Conservation (phyloP, 176 grass and related monocot species). For the Raddia guianensis region DNA sequence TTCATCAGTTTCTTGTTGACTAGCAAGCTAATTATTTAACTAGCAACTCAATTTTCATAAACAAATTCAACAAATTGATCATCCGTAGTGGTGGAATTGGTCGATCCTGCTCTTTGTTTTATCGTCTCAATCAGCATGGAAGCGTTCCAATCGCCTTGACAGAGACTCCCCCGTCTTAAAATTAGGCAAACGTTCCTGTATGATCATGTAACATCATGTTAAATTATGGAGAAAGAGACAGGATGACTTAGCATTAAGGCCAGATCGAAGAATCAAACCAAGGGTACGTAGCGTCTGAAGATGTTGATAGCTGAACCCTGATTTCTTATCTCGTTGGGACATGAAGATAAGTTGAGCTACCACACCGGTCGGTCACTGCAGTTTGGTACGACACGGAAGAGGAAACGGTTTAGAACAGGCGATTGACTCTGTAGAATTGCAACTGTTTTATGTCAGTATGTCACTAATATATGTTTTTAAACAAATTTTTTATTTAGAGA, state of each 20-base stretch:
- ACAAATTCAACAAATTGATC: neutral
- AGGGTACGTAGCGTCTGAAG: neutral
- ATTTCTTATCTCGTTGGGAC: neutral
- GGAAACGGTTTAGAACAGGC: no score
- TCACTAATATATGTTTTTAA: no score
- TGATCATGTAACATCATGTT: neutral
- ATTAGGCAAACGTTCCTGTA: neutral
- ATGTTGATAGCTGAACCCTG: neutral
- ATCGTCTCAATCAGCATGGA: neutral
- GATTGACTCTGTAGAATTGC: no score
- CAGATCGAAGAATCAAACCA: neutral
- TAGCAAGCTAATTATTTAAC: neutral
- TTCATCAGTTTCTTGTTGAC: neutral
- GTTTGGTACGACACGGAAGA: no score
- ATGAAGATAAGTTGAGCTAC: neutral
- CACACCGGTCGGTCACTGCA: no score
- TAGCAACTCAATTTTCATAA: neutral
- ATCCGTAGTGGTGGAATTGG: neutral
- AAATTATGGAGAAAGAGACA: neutral
- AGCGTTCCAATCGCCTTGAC: slow-evolving; percentile 5
- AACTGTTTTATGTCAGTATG: no score
- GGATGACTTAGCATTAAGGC: neutral
- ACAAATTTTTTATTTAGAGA: no score
- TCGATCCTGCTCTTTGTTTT: neutral
- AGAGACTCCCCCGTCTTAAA: neutral